Base-by-base conservation (phyloP, 441 rosid genomes). In the Capsella rubella region DNA sequence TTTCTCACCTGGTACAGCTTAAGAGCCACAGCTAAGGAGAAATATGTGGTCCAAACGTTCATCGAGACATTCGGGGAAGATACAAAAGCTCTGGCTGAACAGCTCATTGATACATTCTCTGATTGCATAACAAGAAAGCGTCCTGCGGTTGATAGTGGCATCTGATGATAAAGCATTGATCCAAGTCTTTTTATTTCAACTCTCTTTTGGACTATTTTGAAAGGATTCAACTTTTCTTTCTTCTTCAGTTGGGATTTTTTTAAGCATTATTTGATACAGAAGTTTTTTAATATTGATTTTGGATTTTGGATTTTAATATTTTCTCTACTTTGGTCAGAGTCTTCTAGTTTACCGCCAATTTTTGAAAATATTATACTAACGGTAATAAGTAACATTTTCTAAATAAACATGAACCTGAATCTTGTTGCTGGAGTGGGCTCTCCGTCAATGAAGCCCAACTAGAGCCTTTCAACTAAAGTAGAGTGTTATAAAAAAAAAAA, bases 1-100 rank as follows among this genome's bases (percentile, higher is more conserved):
- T 89, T 95, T 73, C 83, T 95, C 67, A 95, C 96, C 5, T 95
- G 97, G 97, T 95, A 86, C 74, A 83, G 90, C 84, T 77, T 87
- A 69, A 81, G 86, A 64, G 99, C 99, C 18, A 87, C 80, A 35
- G 61, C 82, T 27, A 83, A 83, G 67, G 97, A 95, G 80, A 70
- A 64, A 0, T 73, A 86, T 73, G 79, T 92, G 18, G 90, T 95
- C 31, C 89, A 89, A 74, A 84, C 83, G 43, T 92, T 81, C 71
- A 79, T 86, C 4, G 85, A 89, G 72, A 78, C 80, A 3, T 87
- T 95, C 40, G 67, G 69, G 14, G 87, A 83, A 7, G 98, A 92
- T 81, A 86, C 87, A 0, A 74, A 69, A 32, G 84, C 90, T 45
- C 83, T 95, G 2, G 97, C 93, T 5, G 96, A 85, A 81, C 97